phyloP scores from a whole-genome alignment of 768 basidiomycete species.

The Lactarius trivialis region DNA sequence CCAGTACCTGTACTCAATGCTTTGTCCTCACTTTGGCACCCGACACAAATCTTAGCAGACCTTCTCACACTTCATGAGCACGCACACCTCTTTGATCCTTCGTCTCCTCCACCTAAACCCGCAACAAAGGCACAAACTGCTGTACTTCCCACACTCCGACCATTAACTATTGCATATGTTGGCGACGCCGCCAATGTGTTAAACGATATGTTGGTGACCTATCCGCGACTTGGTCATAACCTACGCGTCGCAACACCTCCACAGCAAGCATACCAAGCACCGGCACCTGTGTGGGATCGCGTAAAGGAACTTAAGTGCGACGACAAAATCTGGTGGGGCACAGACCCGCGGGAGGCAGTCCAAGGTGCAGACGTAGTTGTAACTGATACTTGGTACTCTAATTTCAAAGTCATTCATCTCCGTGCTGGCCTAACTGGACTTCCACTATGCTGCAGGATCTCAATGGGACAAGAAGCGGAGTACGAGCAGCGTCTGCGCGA shows the following conservation, averaged over 20 bases:
- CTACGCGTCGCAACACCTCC: constrained; percentile 79
- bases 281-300: constrained; percentile 70
- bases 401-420: background rate
- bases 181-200: constrained; percentile 94
- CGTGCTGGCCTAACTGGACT: background rate
- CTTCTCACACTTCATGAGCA: constrained; percentile 83
- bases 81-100: constrained; percentile 44
- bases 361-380: constrained; percentile 88
- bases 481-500: constrained; percentile 79
- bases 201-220: constrained; percentile 95
- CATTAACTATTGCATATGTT: constrained; percentile 87
- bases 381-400: constrained; percentile 87
- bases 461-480: constrained; percentile 98
- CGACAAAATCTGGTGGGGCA: constrained; percentile 64
- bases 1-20: constrained; percentile 95
- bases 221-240: constrained; percentile 84
- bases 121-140: constrained; percentile 13
- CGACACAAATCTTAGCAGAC: constrained; percentile 92
- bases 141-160: constrained; percentile 49
- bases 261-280: constrained; percentile 54
- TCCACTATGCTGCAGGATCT: constrained; percentile 57
- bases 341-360: constrained; percentile 81
- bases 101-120: constrained; percentile 2
- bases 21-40: constrained; percentile 92
- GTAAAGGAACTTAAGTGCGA: constrained; percentile 72